Evolutionary conservation across 345 rosid species (phyloP), one percentile per base, ranked within the genome.

Genomic region (Litchi chinensis): DNA sequence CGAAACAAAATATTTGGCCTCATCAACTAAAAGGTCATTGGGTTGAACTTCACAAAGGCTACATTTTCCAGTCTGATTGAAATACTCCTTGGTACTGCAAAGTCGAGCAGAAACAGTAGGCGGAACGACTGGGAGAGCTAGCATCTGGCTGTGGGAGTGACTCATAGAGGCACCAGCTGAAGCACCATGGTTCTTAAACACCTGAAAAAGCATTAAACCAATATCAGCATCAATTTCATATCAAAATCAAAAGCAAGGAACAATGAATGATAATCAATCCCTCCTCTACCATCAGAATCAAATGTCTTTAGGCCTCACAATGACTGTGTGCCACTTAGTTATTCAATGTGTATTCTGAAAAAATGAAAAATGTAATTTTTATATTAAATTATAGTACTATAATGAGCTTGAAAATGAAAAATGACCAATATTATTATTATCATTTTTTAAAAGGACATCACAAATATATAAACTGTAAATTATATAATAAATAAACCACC

Each of bases 121-220:
- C 39, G 98, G 99, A 79, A 93, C 63, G 41, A 90, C 70, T 10
- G 99, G 98, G 10, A 94, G 92, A 75, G 97, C 93, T 79, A 96
- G 77, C 6, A 94, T 84, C 88, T 96, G 97, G 79, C 92, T 93
- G 80, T 94, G 98, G 15, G 99, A 93, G 73, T 96, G 98, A 86
- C 93, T 94, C 89, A 93, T 52, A 16, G 99, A 94, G 65, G 97
- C 99, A 79, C 98, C 95, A 19, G 99, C 98, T n/a, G 95, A 91
- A 11, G 93, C 93, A 32, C 97, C 92, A 52, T 93, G 90, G 87
- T 94, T 96, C 97, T 96, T 94, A 77, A 96, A 96, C 56, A 96
- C 94, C 99, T 96, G 71, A 19, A 46, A 50, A 19, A 43, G 56
- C 66, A 84, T 54, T 70, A 79, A 56, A 68, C 68, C 40, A 77